Evolutionary conservation across 352 stramenopile species (phyloP).

Genomic region (Globisporangium carolinianum): DNA sequence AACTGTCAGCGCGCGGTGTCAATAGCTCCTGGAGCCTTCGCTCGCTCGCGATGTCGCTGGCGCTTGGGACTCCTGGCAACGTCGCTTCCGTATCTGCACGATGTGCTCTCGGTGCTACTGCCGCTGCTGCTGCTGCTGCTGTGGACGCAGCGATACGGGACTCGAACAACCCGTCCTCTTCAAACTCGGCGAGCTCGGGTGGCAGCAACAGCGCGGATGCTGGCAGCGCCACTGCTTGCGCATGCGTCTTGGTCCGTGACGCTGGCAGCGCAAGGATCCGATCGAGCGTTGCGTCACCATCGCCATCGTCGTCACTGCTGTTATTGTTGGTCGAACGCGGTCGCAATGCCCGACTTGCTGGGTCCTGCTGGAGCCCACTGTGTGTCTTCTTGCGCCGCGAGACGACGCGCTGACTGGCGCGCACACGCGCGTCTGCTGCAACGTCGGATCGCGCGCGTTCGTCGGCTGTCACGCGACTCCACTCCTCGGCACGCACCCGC

Average conservation of each 20-base stretch:
- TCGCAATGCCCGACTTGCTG: slow-evolving; percentile 10
- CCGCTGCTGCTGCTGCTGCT: no score
- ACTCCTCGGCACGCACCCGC: slow-evolving; percentile 42
- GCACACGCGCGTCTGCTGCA: slow-evolving; percentile 35
- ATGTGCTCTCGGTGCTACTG: no score
- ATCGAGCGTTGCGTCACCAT: slow-evolving; percentile 7
- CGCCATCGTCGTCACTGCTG: slow-evolving; percentile 13
- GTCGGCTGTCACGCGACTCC: slow-evolving; percentile 36
- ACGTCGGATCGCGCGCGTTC: slow-evolving; percentile 37
- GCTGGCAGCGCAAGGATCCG: neutral
- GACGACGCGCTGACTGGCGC: slow-evolving; percentile 37
- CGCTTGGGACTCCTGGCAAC: no score
- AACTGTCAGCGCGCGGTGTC: neutral
- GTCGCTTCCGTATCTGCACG: no score
- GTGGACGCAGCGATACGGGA: no score
- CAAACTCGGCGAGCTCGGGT: slow-evolving; percentile 51
- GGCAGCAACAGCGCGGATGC: slow-evolving; percentile 14
- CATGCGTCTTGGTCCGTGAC: neutral
- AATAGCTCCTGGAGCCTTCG: no score
- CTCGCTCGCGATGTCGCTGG: no score
- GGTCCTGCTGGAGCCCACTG: slow-evolving; percentile 18
- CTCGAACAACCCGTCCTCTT: slow-evolving; percentile 38
- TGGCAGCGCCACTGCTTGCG: neutral
- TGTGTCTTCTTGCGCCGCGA: slow-evolving; percentile 20
- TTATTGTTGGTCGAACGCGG: slow-evolving; percentile 17